Evolutionary conservation across 169 alveolate species (phyloP), one percentile per base, ranked within the genome.

Genomic region (Babesia bigemina): DNA sequence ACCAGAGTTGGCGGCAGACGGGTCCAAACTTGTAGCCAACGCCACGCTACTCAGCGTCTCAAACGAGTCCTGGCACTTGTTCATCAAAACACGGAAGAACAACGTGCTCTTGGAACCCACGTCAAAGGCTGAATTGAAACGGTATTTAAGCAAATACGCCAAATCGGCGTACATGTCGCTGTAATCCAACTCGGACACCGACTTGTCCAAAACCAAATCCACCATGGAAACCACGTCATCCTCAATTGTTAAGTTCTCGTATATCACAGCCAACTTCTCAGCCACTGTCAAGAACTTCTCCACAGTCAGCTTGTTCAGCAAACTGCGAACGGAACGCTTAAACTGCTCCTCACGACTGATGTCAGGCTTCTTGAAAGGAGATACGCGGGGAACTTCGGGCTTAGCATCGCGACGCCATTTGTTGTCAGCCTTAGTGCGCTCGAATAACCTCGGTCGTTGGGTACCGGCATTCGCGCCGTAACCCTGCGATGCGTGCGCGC

Each of bases 141-240:
- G 53, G 60, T 70, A 79, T 33, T 55, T 79, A 13, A 79, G 52
- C 77, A 79, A 83, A 71, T 84, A 93, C 59, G 95, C 92, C 74
- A 94, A 69, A 69, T 94, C 97, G 0, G 97, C 96, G 70, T 94
- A 94, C 96, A 94, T 93, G 67, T 94, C 97, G n/a, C 95, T 88
- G 93, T 92, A 94, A 44, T 94, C 95, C 45, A 93, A 92, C 63
- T 94, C 97, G 50, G 92, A 74, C 13, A 92, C 94, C 17, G 96
- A 96, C 84, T 94, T 94, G 61, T 92, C 92, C 53, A 90, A 74
- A 16, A 92, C 86, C 52, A 87, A 86, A 58, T 79, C 85, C 52
- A 89, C 96, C 59, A 92, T 79, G n/a, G 86, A 81, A 42, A 85
- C 93, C 16, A 92, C 87, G 62, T 88, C 92, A 19, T 86, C 94